Base-by-base conservation (phyloP, 257 asterid species). In the Catharanthus roseus region DNA sequence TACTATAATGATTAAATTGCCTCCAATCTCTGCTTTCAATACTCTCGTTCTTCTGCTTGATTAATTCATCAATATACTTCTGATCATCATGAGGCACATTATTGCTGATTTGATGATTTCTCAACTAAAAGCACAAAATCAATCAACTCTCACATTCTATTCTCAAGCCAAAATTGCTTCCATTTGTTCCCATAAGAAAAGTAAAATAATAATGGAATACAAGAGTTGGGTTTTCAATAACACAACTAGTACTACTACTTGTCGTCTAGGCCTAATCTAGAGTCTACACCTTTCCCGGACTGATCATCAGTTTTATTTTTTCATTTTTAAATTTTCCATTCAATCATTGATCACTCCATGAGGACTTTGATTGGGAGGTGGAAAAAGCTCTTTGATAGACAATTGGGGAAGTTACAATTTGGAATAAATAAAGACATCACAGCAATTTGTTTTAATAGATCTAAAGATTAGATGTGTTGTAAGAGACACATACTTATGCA, bases 291-390 rank as follows among this genome's bases (percentile, higher is more conserved):
- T 42, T 42, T 15, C 53, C 29, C 50, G 16, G 77, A 45, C 51
- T 67, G 53, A 33, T 42, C 36, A 72, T 29, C 41, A 38, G 42
- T 38, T 38, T 38, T 38, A 3, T 54, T 33, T 67, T 15, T 45
- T 57, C 28, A 6, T 50, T 15, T 11, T 62, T 15, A 3, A 0
- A 4, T 47, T 34, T 42, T 58, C n/a, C n/a, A 39, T 68, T 65
- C 82, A 79, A 79, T 79, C 70, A 79, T 79, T 75, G 83, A 75
- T 79, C 74, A 74, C 77, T 75, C 74, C 64, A 58, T 51, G 71
- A 79, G 77, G 67, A 60, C 72, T 24, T 71, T 70, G 68, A 65
- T 70, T 68, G 24, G 65, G 71, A 74, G 74, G 74, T 72, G 68
- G 77, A 71, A 73, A 61, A 78, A 49, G 70, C 66, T 67, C 13